Conservation (phyloP, 805 yeast genomes). For the Hanseniaspora mollemarum region DNA sequence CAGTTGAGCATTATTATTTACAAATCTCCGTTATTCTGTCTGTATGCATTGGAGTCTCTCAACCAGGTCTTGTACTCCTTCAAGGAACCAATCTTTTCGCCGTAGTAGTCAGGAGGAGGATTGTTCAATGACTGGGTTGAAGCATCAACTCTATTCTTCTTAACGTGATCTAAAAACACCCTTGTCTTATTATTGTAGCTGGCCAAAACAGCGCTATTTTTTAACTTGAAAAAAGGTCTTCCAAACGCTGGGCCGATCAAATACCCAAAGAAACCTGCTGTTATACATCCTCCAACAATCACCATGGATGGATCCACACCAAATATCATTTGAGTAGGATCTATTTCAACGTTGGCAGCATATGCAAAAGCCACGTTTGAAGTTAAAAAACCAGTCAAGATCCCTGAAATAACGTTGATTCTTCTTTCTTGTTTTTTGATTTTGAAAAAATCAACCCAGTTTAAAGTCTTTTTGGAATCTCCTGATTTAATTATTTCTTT, state of each 20-base stretch:
- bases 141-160: slow-evolving; percentile 80
- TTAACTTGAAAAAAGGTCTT: slow-evolving; percentile 39
- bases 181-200: slow-evolving; percentile 54
- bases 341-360: slow-evolving; percentile 71
- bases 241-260: slow-evolving; percentile 78
- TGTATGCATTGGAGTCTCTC: slow-evolving; percentile 85
- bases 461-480: slow-evolving; percentile 25
- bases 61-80: slow-evolving; percentile 89
- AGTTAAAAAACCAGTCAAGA: slow-evolving; percentile 54
- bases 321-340: slow-evolving; percentile 70
- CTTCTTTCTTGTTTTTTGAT: slow-evolving; percentile 67
- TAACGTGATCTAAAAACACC: slow-evolving; percentile 61
- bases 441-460: slow-evolving; percentile 72
- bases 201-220: slow-evolving; percentile 35
- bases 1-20: slow-evolving; percentile 17
- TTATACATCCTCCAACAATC: slow-evolving; percentile 58
- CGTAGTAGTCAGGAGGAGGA: slow-evolving; percentile 98
- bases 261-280: slow-evolving; percentile 68
- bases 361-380: slow-evolving; percentile 60
- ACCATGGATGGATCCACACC: slow-evolving; percentile 87
- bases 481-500: not conserved
- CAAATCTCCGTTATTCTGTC: slow-evolving; percentile 68
- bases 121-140: slow-evolving; percentile 77
- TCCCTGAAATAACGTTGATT: slow-evolving; percentile 56
- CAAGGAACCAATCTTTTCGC: slow-evolving; percentile 83